Conservation (phyloP, 257 asterid species). For the Nicotiana otophora region DNA sequence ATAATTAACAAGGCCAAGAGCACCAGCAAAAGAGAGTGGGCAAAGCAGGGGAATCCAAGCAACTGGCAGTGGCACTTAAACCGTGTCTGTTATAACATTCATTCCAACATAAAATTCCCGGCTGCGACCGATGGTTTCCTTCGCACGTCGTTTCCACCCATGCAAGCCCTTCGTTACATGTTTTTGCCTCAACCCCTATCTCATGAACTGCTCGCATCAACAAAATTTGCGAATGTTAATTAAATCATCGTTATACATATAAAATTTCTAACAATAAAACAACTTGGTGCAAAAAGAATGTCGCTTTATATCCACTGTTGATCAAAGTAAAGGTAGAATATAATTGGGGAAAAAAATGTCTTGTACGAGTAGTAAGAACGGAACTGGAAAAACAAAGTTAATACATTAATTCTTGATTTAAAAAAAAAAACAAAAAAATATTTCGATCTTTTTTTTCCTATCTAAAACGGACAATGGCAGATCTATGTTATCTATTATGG, state of each 20-base stretch:
- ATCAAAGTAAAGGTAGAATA: too few relatives aligned
- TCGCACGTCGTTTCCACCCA: background rate
- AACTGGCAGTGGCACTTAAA: background rate
- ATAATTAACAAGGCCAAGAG: background rate
- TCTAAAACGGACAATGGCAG: too few relatives aligned
- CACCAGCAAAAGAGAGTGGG: slow-evolving; percentile 1
- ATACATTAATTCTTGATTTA: too few relatives aligned
- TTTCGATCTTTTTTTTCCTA: too few relatives aligned
- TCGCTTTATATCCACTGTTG: too few relatives aligned
- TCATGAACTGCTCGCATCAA: background rate
- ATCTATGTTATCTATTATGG: too few relatives aligned
- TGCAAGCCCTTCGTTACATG: background rate
- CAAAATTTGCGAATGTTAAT: background rate
- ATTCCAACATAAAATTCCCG: background rate
- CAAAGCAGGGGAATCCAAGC: background rate
- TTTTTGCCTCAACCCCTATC: background rate
- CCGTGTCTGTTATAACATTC: slow-evolving; percentile 6
- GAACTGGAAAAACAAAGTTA: too few relatives aligned
- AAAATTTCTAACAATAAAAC: too few relatives aligned
- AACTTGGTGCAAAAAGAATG: too few relatives aligned
- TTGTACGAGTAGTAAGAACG: too few relatives aligned
- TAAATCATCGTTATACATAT: background rate
- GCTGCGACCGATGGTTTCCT: background rate
- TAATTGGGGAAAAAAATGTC: too few relatives aligned
- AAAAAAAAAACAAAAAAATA: too few relatives aligned